phyloP scores from a whole-genome alignment of 371 early-diverging fungal species.

The Mortierella sp. region DNA sequence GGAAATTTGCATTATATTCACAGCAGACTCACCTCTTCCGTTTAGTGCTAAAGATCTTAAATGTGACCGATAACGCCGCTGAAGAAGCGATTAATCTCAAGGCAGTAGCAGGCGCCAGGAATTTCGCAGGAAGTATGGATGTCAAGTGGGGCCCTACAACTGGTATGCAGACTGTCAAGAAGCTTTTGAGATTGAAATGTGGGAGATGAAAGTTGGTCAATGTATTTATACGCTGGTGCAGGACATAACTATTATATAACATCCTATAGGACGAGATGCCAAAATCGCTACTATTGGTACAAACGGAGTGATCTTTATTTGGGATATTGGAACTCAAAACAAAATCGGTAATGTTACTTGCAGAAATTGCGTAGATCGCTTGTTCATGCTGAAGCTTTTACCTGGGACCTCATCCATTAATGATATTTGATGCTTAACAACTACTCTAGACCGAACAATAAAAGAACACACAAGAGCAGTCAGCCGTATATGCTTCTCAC shows the following conservation, averaged over 20 bases:
- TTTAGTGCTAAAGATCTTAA: slow-evolving; percentile 77
- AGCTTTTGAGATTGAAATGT: background rate
- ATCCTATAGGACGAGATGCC: slow-evolving; percentile 54
- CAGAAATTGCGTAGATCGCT: no score
- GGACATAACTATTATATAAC: background rate
- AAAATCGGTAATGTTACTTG: slow-evolving; percentile 58
- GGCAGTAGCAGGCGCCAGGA: slow-evolving; percentile 74
- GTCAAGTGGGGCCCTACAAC: slow-evolving; percentile 81
- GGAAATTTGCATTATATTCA: background rate
- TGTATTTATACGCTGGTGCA: background rate
- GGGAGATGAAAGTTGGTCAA: no score
- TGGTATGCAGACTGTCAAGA: slow-evolving; percentile 7
- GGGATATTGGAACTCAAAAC: slow-evolving; percentile 58
- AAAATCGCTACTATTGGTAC: slow-evolving; percentile 85
- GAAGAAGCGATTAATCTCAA: slow-evolving; percentile 78
- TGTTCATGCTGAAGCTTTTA: background rate
- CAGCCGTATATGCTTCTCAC: slow-evolving; percentile 84
- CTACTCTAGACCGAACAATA: slow-evolving; percentile 72
- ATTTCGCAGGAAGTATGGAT: slow-evolving; percentile 81
- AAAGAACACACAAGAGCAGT: slow-evolving; percentile 86
- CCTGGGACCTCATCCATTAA: background rate
- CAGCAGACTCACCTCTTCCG: background rate
- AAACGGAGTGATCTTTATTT: slow-evolving; percentile 76
- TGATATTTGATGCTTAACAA: background rate
- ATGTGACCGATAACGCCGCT: slow-evolving; percentile 66